Evolutionary conservation across 768 basidiomycete species (phyloP), one percentile per base, ranked within the genome.

Genomic region (Nidularia pulvinata): DNA sequence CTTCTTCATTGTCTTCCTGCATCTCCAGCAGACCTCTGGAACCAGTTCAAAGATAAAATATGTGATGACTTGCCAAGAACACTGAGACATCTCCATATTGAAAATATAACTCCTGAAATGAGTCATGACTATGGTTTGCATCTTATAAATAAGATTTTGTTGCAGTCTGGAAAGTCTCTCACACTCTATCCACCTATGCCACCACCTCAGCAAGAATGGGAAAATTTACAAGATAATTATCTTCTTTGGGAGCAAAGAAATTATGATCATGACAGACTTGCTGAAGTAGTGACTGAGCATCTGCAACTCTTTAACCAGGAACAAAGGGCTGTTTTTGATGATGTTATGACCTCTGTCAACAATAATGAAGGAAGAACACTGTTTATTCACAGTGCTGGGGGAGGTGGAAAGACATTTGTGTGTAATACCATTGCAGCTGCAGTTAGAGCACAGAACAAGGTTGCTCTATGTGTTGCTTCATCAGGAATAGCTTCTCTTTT

Each of bases 401-500:
- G 79, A 0, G 68, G 68, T 33, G 79, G 79, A 2, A 81, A 80
- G 55, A 80, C 79, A 0, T 80, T 65, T 64, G 60, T 78, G 0
- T 79, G 72, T 53, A 73, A 73, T 33, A 69, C 74, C 0, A n/a
- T 39, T 39, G 10, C n/a, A 10, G 9, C 10, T 51, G 16, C 45
- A 4, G 43, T 78, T 2, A 57, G 65, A 39, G 52, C 59, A 7
- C 36, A 61, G 25, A 61, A 62, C 0, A 46, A 59, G 36, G 68
- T 80, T 67, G 72, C 72, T 0, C 58, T 82, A 0, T 80, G 74
- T 72, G 75, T 79, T 6, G 75, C 79, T 14, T 81, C 76, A 0
- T 78, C 79, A 33, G 78, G 78, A 0, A 76, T 82, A 59, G 73
- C 81, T 9, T 64, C 78, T 3, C 61, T 80, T 6, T 64, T 81